These are phyloP conservation scores for Tylopilus subfusipes DNA, from an alignment of 768 basidiomycete species.

Conservation along the genomic window DNA sequence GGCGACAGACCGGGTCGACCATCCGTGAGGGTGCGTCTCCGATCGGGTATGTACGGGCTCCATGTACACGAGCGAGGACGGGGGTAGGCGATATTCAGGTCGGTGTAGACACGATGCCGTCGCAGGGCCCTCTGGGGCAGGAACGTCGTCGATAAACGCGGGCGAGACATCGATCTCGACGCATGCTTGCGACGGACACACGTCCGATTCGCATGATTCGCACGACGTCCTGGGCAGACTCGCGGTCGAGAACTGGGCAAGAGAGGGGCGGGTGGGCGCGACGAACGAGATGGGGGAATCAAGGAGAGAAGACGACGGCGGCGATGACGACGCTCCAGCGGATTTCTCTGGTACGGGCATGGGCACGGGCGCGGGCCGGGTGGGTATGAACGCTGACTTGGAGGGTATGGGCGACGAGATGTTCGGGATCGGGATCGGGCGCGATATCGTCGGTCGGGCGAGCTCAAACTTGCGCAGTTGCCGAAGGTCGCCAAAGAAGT, in stretches of 20 bases:
- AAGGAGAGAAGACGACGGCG: conserved; percentile 1
- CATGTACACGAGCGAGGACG: conserved; percentile 17
- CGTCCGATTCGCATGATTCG: conserved; percentile 19
- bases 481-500: conserved; percentile 74
- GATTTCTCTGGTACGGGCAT: conserved; percentile 5
- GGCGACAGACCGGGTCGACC: not conserved
- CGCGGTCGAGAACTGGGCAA: conserved; percentile 8
- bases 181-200: conserved; percentile 11
- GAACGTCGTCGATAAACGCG: conserved; percentile 42
- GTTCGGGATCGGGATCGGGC: conserved; percentile 26
- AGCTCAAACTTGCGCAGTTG: conserved; percentile 79
- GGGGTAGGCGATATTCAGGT: conserved; percentile 25
- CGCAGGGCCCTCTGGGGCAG: conserved; percentile 44
- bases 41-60: conserved; percentile 17
- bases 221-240: conserved; percentile 6
- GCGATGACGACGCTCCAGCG: not conserved
- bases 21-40: not conserved
- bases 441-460: conserved; percentile 61
- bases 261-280: not conserved
- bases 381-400: conserved; percentile 2
- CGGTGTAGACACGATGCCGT: conserved; percentile 37
- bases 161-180: conserved; percentile 39
- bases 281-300: conserved; percentile 14
- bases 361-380: not conserved
- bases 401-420: conserved; percentile 16